phyloP scores from a whole-genome alignment of 2,329 filamentous ascomycete species.

The Cladosporium velox region DNA sequence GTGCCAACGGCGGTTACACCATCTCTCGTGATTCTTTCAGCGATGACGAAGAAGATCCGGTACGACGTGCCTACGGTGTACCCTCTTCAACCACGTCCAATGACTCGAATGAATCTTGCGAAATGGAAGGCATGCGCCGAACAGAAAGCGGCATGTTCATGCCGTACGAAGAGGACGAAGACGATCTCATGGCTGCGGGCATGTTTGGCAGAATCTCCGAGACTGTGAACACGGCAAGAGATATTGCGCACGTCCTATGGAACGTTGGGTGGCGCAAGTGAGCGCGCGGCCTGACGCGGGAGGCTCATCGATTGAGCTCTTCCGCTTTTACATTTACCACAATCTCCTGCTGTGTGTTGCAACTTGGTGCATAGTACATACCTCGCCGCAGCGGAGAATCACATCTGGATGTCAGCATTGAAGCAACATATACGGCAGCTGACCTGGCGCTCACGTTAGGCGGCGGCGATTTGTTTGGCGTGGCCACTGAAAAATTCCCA shows the following conservation, averaged over 20 bases:
- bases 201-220: conserved; percentile 79
- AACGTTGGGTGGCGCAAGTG: conserved; percentile 64
- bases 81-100: background rate
- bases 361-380: background rate
- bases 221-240: conserved; percentile 67
- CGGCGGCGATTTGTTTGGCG: background rate
- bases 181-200: conserved; percentile 55
- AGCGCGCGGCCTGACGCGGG: conserved; percentile 25
- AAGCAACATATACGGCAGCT: conserved; percentile 2
- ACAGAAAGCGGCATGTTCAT: conserved; percentile 90
- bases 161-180: conserved; percentile 77
- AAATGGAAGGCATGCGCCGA: conserved; percentile 68
- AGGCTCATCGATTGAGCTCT: background rate
- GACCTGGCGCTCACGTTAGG: conserved; percentile 6
- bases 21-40: conserved; percentile 41
- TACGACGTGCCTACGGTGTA: conserved; percentile 52
- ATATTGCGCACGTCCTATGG: conserved; percentile 68
- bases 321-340: background rate
- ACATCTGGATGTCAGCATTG: background rate
- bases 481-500: background rate
- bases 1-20: conserved; percentile 13
- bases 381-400: background rate
- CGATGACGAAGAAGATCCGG: conserved; percentile 44
- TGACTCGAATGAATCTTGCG: conserved; percentile 49
- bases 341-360: conserved; percentile 5